These are phyloP conservation scores for Thelonectria rubi DNA, from an alignment of 2,329 filamentous ascomycete genomes.

Conservation along the genomic window DNA sequence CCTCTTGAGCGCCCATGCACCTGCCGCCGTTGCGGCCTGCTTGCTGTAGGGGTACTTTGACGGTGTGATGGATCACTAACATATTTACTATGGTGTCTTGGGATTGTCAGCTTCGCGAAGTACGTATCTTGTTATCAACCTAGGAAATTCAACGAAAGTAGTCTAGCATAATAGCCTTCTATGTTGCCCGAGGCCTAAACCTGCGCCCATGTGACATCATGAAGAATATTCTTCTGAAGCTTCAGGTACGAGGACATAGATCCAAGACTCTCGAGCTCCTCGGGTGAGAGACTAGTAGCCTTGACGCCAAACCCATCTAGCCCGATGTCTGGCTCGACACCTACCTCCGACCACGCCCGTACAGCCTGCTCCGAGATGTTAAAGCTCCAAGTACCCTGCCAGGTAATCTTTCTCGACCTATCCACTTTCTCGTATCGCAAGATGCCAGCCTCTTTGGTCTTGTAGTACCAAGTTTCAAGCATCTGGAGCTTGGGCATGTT, in stretches of 20 bases:
- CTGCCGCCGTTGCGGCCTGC: no score
- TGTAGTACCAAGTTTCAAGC: slow-evolving; percentile 25
- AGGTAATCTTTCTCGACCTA: slow-evolving; percentile 10
- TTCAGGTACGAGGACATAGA: slow-evolving; percentile 15
- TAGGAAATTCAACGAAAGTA: no score
- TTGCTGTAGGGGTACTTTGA: no score
- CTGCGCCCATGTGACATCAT: slow-evolving; percentile 18
- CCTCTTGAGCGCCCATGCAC: no score
- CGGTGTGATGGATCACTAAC: no score
- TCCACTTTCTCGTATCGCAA: slow-evolving; percentile 23
- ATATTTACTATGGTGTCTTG: no score
- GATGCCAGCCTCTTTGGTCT: slow-evolving; percentile 9
- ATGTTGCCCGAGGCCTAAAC: background rate
- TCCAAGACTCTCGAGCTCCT: background rate
- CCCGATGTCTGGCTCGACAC: background rate
- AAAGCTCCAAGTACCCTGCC: slow-evolving; percentile 23
- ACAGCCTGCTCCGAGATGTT: slow-evolving; percentile 8
- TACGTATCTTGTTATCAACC: no score
- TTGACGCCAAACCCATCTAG: background rate
- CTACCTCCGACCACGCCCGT: slow-evolving; percentile 18
- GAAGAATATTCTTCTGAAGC: slow-evolving; percentile 18
- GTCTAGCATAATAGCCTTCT: no score
- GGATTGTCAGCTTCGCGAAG: no score
- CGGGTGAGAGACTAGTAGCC: background rate
- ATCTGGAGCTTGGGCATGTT: slow-evolving; percentile 17